A percentile compares a stretch with the other conserved stretches of the same genome.
phyloP scores from a whole-genome alignment of 192 early-diverging fungal genomes.

The Backusella westeae region DNA sequence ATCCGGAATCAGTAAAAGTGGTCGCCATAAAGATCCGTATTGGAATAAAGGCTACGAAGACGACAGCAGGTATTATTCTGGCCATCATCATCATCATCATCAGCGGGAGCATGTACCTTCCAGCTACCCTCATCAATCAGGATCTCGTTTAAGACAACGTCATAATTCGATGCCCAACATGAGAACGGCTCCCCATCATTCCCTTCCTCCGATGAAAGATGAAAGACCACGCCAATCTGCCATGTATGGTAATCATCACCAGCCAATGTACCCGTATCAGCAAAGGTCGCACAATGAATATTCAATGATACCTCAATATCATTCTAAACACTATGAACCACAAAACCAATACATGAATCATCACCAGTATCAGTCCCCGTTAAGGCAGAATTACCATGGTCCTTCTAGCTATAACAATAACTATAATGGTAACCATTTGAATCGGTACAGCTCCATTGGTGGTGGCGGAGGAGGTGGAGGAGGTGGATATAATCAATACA shows the following conservation, averaged over 20 bases:
- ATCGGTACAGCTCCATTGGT: neutral
- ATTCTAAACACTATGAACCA: neutral
- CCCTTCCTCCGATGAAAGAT: neutral
- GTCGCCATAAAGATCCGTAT: neutral
- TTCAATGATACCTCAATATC: neutral
- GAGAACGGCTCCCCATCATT: neutral
- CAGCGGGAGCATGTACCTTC: neutral
- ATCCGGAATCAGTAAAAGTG: neutral
- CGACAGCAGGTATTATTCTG: neutral
- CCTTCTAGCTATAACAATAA: neutral
- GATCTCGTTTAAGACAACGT: neutral
- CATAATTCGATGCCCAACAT: neutral
- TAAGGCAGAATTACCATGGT: neutral
- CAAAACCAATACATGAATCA: neutral
- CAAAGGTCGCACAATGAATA: neutral
- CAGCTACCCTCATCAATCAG: neutral
- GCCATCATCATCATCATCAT: neutral
- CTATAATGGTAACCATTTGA: neutral
- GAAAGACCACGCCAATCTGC: neutral
- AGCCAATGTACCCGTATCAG: slow-evolving; percentile 1
- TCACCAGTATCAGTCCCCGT: neutral
- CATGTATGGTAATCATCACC: neutral
- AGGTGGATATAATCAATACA: neutral
- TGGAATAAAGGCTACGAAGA: neutral
- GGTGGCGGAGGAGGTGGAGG: neutral